Percentiles rank a stretch among this genome's conserved stretches.
phyloP scores from a whole-genome alignment of 2,329 filamentous ascomycete genomes.

The Dactylonectria estremocensis region DNA sequence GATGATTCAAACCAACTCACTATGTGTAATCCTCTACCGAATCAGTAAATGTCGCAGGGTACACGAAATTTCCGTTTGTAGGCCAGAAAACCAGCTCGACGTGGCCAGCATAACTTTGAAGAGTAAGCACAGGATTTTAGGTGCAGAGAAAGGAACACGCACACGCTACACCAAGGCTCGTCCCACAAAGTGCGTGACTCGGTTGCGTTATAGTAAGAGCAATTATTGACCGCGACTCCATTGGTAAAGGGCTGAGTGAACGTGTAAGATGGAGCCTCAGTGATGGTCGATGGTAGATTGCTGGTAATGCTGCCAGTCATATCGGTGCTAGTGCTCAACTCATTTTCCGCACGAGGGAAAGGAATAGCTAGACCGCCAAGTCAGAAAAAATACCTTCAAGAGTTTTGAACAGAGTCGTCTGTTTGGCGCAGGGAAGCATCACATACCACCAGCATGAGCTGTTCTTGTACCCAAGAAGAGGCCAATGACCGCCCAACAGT shows the following conservation, averaged over 20 bases:
- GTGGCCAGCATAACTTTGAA: background rate
- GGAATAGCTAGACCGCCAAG: background rate
- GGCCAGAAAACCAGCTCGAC: constrained; percentile 19
- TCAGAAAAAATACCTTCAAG: background rate
- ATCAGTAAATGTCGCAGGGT: constrained; percentile 3
- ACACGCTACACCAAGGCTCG: constrained; percentile 12
- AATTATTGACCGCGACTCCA: background rate
- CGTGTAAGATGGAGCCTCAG: background rate
- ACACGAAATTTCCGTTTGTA: background rate
- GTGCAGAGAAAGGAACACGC: background rate
- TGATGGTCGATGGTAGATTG: background rate
- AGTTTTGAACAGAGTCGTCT: background rate
- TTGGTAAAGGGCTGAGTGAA: too few relatives aligned
- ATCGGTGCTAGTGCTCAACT: background rate
- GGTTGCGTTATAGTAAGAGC: constrained; percentile 8
- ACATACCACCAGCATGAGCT: background rate
- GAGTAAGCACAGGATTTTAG: background rate
- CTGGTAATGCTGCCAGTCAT: background rate
- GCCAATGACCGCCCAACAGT: background rate
- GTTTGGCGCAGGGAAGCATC: too few relatives aligned
- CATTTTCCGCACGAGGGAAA: background rate
- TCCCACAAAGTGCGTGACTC: constrained; percentile 11
- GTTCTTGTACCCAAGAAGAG: background rate
- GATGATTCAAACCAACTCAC: background rate
- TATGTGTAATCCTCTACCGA: constrained; percentile 1